phyloP scores from a whole-genome alignment of 768 basidiomycete species.

The Wakefieldia striispora region DNA sequence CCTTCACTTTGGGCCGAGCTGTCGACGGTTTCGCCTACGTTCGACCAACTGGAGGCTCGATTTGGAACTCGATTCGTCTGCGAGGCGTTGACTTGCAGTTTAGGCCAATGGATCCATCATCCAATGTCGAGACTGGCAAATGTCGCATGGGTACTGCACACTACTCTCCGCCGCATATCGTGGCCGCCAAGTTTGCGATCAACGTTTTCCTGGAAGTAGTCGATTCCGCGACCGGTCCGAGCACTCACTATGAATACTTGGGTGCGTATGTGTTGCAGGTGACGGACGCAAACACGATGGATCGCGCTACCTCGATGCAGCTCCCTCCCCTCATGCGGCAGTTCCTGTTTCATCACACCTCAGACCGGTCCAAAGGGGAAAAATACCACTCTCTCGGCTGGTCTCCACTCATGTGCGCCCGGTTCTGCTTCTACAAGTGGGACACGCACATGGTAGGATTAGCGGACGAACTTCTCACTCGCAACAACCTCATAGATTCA shows the following conservation, averaged over 20 bases:
- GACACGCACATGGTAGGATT: slow-evolving; percentile 16
- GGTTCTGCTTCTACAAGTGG: slow-evolving; percentile 19
- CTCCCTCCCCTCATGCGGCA: slow-evolving; percentile 6
- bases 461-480: slow-evolving; percentile 1
- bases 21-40: slow-evolving; percentile 5
- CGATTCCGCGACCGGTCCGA: neutral
- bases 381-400: too few relatives aligned
- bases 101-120: slow-evolving; percentile 1
- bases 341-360: slow-evolving; percentile 1
- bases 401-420: slow-evolving; percentile 11
- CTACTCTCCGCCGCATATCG: slow-evolving; percentile 12
- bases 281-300: neutral
- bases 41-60: slow-evolving; percentile 7
- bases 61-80: slow-evolving; percentile 12
- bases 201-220: slow-evolving; percentile 23
- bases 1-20: neutral
- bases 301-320: neutral
- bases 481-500: too few relatives aligned
- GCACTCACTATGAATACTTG: slow-evolving; percentile 18
- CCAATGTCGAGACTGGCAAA: neutral
- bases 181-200: slow-evolving; percentile 20
- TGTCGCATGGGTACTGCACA: slow-evolving; percentile 10
- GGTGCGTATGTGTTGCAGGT: slow-evolving; percentile 23
- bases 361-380: neutral
- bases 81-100: slow-evolving; percentile 14